Conservation (phyloP, 116 monocot genomes). For the Phalaenopsis hybrid region DNA sequence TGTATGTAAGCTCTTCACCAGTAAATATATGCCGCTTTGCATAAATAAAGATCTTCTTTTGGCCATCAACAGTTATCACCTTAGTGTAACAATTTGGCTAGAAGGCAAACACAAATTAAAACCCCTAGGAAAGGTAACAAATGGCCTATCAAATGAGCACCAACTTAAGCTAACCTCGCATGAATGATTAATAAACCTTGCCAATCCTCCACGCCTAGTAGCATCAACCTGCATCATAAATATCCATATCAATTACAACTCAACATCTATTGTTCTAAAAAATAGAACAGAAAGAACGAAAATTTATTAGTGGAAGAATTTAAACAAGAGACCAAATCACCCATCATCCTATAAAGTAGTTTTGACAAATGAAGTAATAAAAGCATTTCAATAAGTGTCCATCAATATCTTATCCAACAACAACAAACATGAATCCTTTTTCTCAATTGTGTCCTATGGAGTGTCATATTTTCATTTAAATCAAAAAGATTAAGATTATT, state of each 20-base stretch:
- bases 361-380: background rate
- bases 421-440: too few relatives aligned
- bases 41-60: conserved; percentile 99
- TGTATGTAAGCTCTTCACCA: conserved; percentile 97
- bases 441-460: too few relatives aligned
- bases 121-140: background rate
- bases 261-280: background rate
- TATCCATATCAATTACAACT: background rate
- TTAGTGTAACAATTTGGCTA: conserved; percentile 99
- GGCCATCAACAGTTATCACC: conserved; percentile 91
- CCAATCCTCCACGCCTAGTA: conserved; percentile 93
- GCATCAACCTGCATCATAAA: conserved; percentile 74
- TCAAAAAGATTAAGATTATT: too few relatives aligned
- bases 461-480: too few relatives aligned
- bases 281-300: background rate
- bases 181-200: conserved; percentile 98
- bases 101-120: conserved; percentile 6
- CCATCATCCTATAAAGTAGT: background rate
- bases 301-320: too few relatives aligned
- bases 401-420: too few relatives aligned
- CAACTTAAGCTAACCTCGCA: conserved; percentile 62
- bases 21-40: conserved; percentile 81
- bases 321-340: too few relatives aligned
- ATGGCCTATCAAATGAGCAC: background rate
- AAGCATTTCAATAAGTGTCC: background rate